These are phyloP conservation scores for Piper longum DNA, from an alignment of 164 flowering plant genomes.

Conservation along the genomic window DNA sequence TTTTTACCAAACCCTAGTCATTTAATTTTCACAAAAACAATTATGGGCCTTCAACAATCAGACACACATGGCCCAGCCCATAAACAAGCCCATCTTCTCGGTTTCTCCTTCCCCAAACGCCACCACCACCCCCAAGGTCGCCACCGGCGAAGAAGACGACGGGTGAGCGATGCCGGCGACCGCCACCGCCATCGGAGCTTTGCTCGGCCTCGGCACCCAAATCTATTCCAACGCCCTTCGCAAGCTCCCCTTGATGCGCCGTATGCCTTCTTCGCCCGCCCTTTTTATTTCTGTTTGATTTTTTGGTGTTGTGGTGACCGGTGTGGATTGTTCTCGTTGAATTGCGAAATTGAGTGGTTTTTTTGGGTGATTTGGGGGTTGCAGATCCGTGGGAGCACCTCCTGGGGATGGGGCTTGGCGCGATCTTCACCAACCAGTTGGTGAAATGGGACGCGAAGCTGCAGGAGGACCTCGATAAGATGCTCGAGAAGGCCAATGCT, in stretches of 20 bases:
- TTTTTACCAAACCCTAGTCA: too few species aligned
- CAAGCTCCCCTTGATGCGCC: slow-evolving; percentile 91
- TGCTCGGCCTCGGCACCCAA: slow-evolving; percentile 83
- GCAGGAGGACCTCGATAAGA: slow-evolving; percentile 70
- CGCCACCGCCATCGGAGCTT: slow-evolving; percentile 69
- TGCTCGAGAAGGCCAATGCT: slow-evolving; percentile 80
- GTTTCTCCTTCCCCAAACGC: background rate
- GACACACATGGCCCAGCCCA: too few species aligned
- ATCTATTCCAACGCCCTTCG: slow-evolving; percentile 94
- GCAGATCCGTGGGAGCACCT: slow-evolving; percentile 98
- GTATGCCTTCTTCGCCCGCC: slow-evolving; percentile 19
- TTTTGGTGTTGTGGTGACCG: background rate
- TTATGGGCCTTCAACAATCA: too few species aligned
- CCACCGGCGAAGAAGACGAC: slow-evolving; percentile 1
- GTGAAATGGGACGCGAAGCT: slow-evolving; percentile 91
- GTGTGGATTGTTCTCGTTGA: too few species aligned
- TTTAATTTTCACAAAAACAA: too few species aligned
- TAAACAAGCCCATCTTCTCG: background rate
- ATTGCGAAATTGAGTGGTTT: too few species aligned
- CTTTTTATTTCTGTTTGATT: background rate
- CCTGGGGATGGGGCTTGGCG: slow-evolving; percentile 85
- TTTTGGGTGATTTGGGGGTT: background rate
- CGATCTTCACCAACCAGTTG: slow-evolving; percentile 58
- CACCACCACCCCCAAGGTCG: too few species aligned
- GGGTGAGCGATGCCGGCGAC: slow-evolving; percentile 33